phyloP scores from a whole-genome alignment of 352 stramenopile genomes.

The Phytophthora syringae region DNA sequence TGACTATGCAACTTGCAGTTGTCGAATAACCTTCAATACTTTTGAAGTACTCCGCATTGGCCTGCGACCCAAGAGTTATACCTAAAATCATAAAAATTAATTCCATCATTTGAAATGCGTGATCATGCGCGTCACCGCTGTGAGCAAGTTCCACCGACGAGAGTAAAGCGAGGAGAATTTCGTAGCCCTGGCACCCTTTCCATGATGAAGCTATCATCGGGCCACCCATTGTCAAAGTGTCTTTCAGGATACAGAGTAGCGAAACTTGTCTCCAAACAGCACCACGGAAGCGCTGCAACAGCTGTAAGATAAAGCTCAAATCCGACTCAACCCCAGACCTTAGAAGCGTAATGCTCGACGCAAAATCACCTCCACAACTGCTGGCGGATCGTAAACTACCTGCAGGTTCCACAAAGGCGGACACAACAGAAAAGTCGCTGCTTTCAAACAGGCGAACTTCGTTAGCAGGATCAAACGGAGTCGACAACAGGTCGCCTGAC shows the following conservation, averaged over 20 bases:
- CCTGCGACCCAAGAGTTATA: slow-evolving; percentile 48
- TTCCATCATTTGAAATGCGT: slow-evolving; percentile 53
- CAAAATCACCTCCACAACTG: slow-evolving; percentile 3
- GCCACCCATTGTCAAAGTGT: slow-evolving; percentile 49
- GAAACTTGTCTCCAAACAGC: slow-evolving; percentile 40
- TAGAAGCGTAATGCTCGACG: slow-evolving; percentile 34
- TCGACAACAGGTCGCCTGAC: slow-evolving; percentile 32
- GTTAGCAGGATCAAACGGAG: slow-evolving; percentile 13
- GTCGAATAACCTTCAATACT: slow-evolving; percentile 51
- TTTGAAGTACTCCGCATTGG: slow-evolving; percentile 49
- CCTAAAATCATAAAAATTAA: slow-evolving; percentile 56
- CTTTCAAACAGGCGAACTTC: slow-evolving; percentile 21
- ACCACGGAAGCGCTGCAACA: slow-evolving; percentile 53
- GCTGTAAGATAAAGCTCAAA: slow-evolving; percentile 56
- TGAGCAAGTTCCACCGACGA: slow-evolving; percentile 54
- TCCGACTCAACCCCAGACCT: slow-evolving; percentile 64
- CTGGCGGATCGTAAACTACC: slow-evolving; percentile 9
- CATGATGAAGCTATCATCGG: slow-evolving; percentile 50
- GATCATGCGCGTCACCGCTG: slow-evolving; percentile 21
- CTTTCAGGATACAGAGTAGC: slow-evolving; percentile 51
- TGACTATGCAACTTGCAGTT: slow-evolving; percentile 63
- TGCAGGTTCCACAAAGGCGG: slow-evolving; percentile 50
- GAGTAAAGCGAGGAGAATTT: slow-evolving; percentile 64
- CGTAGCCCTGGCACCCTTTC: slow-evolving; percentile 60
- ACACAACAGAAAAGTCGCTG: slow-evolving; percentile 39